phyloP scores from a whole-genome alignment of 768 basidiomycete genomes.

The Mycena epipterygia region DNA sequence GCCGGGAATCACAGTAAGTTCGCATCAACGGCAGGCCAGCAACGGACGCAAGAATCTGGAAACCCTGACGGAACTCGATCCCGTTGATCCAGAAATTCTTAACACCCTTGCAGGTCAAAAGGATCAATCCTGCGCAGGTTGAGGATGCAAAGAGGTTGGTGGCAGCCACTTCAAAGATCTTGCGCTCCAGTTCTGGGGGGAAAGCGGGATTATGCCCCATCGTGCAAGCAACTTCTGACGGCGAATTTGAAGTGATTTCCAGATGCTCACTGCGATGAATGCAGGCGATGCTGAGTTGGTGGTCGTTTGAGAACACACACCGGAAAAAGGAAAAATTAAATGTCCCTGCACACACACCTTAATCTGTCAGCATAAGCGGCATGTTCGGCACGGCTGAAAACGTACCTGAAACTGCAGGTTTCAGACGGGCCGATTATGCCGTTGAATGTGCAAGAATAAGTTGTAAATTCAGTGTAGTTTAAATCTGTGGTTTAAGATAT shows the following conservation, averaged over 20 bases:
- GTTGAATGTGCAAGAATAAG: no score
- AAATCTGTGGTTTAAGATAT: no score
- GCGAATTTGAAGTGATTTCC: background rate
- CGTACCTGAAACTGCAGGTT: no score
- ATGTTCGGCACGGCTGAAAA: no score
- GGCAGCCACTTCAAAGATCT: conserved; percentile 14
- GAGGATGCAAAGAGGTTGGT: background rate
- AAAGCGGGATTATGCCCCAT: background rate
- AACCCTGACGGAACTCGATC: background rate
- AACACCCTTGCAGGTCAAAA: background rate
- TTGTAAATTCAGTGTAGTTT: no score
- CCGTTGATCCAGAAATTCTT: background rate
- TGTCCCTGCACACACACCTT: no score
- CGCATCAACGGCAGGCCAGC: background rate
- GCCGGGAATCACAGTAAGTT: background rate
- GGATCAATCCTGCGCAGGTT: background rate
- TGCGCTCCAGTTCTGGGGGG: conserved; percentile 7
- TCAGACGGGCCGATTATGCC: no score
- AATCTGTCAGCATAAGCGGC: no score
- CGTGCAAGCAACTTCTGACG: background rate
- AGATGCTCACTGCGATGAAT: conserved; percentile 1
- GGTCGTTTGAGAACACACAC: background rate
- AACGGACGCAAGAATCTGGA: background rate
- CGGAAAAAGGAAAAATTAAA: no score
- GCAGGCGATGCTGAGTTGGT: background rate